phyloP scores from a whole-genome alignment of 805 yeast species.

The Yamadazyma akitaensis region DNA sequence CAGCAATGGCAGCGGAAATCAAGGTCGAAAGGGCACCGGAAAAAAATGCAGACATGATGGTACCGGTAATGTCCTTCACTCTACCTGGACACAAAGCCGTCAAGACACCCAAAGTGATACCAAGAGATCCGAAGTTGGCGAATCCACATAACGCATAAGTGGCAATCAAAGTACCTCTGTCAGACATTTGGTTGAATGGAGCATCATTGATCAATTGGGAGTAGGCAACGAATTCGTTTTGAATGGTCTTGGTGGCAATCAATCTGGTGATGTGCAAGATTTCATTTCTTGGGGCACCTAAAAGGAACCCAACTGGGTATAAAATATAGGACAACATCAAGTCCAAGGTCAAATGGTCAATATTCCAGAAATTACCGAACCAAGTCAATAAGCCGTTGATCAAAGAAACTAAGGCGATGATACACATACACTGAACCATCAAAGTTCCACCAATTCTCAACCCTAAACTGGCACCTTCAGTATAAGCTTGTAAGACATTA shows the following conservation, averaged over 20 bases:
- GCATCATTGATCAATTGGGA: slow-evolving; percentile 36
- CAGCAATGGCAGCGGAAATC: slow-evolving; percentile 57
- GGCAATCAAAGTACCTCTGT: slow-evolving; percentile 53
- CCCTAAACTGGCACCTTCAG: slow-evolving; percentile 58
- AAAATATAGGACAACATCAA: slow-evolving; percentile 55
- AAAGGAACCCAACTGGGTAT: slow-evolving; percentile 57
- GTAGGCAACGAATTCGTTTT: slow-evolving; percentile 60
- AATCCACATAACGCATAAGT: slow-evolving; percentile 64
- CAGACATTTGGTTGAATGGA: slow-evolving; percentile 45
- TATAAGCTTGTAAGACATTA: slow-evolving; percentile 56
- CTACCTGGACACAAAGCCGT: slow-evolving; percentile 51
- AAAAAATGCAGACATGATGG: slow-evolving; percentile 47
- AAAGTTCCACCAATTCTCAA: slow-evolving; percentile 54
- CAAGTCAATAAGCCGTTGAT: slow-evolving; percentile 54
- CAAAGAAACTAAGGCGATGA: slow-evolving; percentile 56
- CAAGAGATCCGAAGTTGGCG: slow-evolving; percentile 60
- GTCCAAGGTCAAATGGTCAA: slow-evolving; percentile 48
- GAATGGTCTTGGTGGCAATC: slow-evolving; percentile 55
- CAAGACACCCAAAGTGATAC: slow-evolving; percentile 59
- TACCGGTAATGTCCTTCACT: slow-evolving; percentile 44
- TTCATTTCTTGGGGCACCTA: slow-evolving; percentile 54
- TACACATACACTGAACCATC: slow-evolving; percentile 57
- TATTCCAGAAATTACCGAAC: slow-evolving; percentile 65
- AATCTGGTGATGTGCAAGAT: slow-evolving; percentile 49
- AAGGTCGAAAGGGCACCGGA: slow-evolving; percentile 54